Evolutionary conservation across 2,329 filamentous ascomycete genomes (phyloP).

Genomic region (Fusarium duplospermum): DNA sequence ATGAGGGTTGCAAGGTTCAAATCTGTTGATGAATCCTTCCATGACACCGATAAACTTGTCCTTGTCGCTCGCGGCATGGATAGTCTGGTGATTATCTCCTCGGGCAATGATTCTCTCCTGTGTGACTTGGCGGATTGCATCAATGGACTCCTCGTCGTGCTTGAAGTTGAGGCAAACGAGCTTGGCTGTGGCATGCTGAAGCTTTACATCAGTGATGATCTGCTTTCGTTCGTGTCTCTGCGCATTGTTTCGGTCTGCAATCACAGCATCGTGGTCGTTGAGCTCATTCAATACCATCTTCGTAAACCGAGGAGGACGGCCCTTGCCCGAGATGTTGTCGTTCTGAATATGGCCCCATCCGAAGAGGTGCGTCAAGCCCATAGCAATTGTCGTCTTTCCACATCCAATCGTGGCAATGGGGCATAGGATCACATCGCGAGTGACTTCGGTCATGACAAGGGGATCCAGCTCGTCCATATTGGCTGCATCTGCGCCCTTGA

Average conservation of each 20-base stretch:
- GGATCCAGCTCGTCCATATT: slow-evolving; percentile 70
- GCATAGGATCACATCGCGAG: slow-evolving; percentile 80
- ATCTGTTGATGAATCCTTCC: slow-evolving; percentile 91
- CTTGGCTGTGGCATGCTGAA: slow-evolving; percentile 70
- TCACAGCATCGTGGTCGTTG: slow-evolving; percentile 75
- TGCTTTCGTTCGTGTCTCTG: slow-evolving; percentile 89
- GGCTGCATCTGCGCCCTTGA: slow-evolving; percentile 91
- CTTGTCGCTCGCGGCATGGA: slow-evolving; percentile 81
- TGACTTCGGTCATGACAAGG: slow-evolving; percentile 65
- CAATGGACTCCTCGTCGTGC: slow-evolving; percentile 81
- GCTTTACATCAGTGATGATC: slow-evolving; percentile 81
- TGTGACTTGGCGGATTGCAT: slow-evolving; percentile 79
- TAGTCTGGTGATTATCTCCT: slow-evolving; percentile 98
- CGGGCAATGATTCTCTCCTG: slow-evolving; percentile 82
- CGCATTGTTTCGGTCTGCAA: slow-evolving; percentile 96
- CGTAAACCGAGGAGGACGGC: slow-evolving; percentile 82
- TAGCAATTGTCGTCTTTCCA: slow-evolving; percentile 92
- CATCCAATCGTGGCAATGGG: slow-evolving; percentile 95
- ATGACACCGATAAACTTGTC: slow-evolving; percentile 89
- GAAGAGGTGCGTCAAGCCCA: slow-evolving; percentile 85
- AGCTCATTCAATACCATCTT: slow-evolving; percentile 75
- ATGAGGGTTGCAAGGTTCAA: slow-evolving; percentile 79
- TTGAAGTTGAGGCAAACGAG: slow-evolving; percentile 91
- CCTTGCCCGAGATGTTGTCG: slow-evolving; percentile 89
- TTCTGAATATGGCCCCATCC: slow-evolving; percentile 95